A percentile compares a stretch with the other conserved stretches of the same genome.
phyloP scores from a whole-genome alignment of 768 basidiomycete species.

The Xanthoconium purpureum region DNA sequence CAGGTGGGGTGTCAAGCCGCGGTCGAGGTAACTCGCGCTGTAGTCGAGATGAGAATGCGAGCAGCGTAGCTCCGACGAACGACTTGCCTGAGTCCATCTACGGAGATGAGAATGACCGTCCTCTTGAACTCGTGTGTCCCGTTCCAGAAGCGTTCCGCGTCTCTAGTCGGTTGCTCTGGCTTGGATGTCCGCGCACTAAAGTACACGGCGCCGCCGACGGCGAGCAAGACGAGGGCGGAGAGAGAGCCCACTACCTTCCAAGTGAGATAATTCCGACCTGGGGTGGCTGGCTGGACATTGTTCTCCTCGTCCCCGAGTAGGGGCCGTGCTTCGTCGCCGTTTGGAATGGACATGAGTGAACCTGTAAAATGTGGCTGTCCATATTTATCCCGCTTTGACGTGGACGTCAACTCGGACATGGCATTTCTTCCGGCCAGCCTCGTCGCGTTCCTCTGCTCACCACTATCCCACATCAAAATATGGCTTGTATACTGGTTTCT shows the following conservation, averaged over 20 bases:
- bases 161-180: not conserved
- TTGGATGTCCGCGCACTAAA: not conserved
- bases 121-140: conserved; percentile 81
- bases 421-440: not conserved
- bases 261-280: not conserved
- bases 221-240: conserved; percentile 12
- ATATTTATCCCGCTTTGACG: not conserved
- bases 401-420: not conserved
- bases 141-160: conserved; percentile 52
- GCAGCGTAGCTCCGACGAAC: not conserved
- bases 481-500: conserved; percentile 48
- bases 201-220: conserved; percentile 11
- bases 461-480: conserved; percentile 15
- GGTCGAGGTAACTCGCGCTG: conserved; percentile 85
- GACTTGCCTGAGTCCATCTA: conserved; percentile 76
- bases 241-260: conserved; percentile 19
- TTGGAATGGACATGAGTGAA: not conserved
- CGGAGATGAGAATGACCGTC: conserved; percentile 81
- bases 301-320: conserved; percentile 18
- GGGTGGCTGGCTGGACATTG: not conserved
- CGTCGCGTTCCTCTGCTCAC: conserved; percentile 9
- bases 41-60: conserved; percentile 3
- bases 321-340: conserved; percentile 27
- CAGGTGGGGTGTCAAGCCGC: conserved; percentile 81
- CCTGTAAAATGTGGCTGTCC: conserved; percentile 24